phyloP scores from a whole-genome alignment of 306 rosid genomes.

The Pachyrhizus erosus region DNA sequence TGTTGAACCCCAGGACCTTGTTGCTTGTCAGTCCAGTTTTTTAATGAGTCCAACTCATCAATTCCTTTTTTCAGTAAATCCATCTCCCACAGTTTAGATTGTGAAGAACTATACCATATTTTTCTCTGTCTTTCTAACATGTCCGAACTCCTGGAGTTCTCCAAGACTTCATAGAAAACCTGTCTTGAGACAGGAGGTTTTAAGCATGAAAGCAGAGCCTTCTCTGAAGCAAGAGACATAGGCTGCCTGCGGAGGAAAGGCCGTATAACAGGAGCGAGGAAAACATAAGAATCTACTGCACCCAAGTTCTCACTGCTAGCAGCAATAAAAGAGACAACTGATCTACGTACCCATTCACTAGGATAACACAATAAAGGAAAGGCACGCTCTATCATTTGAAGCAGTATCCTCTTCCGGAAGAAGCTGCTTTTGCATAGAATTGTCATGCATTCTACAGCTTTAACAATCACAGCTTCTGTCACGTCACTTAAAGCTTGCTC shows the following conservation, averaged over 20 bases:
- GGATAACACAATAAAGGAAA: conserved; percentile 94
- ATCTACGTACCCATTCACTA: conserved; percentile 89
- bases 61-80: conserved; percentile 79
- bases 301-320: conserved; percentile 92
- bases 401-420: conserved; percentile 87
- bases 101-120: conserved; percentile 94
- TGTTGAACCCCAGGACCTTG: conserved; percentile 61
- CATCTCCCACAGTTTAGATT: conserved; percentile 89
- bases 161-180: conserved; percentile 77
- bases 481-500: conserved; percentile 92
- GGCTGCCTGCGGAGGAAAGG: conserved; percentile 93
- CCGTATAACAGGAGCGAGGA: conserved; percentile 88
- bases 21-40: conserved; percentile 74
- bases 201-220: conserved; percentile 75
- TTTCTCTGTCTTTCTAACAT: conserved; percentile 97
- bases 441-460: conserved; percentile 88
- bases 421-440: conserved; percentile 79
- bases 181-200: conserved; percentile 87
- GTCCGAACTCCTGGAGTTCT: conserved; percentile 91
- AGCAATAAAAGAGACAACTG: conserved; percentile 86
- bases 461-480: conserved; percentile 84
- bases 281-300: conserved; percentile 93
- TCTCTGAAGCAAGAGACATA: conserved; percentile 86
- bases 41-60: conserved; percentile 65
- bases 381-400: conserved; percentile 91